Conservation (phyloP, 2,329 filamentous ascomycete species). For the Metarhizium brunneum region DNA sequence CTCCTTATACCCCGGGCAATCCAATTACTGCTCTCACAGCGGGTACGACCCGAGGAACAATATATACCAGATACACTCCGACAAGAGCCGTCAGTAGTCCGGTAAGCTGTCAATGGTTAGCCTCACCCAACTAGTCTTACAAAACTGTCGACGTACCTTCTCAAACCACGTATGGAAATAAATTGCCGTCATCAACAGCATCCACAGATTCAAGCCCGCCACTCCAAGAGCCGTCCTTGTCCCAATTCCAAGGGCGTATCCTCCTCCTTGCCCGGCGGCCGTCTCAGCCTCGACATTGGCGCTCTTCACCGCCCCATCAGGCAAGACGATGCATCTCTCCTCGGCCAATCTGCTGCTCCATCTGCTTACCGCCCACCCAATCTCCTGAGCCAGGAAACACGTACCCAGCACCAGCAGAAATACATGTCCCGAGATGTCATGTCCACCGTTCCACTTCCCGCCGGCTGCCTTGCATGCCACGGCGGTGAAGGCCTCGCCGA, state of each 20-base stretch:
- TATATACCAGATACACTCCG: slow-evolving; percentile 40
- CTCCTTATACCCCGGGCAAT: slow-evolving; percentile 37
- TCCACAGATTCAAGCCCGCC: slow-evolving; percentile 73
- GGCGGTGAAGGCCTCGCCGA: slow-evolving; percentile 53
- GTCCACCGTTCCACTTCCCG: slow-evolving; percentile 82
- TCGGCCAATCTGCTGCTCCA: slow-evolving; percentile 38
- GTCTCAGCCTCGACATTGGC: slow-evolving; percentile 38
- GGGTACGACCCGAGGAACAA: slow-evolving; percentile 42
- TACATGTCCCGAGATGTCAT: slow-evolving; percentile 93
- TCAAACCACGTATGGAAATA: slow-evolving; percentile 99
- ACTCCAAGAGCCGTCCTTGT: slow-evolving; percentile 53
- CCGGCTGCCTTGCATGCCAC: slow-evolving; percentile 76
- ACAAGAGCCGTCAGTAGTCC: slow-evolving; percentile 39
- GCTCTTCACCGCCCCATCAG: slow-evolving; percentile 55
- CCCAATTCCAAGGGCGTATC: slow-evolving; percentile 31
- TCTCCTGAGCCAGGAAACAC: slow-evolving; percentile 72
- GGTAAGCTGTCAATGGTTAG: slow-evolving; percentile 33
- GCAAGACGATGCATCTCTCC: slow-evolving; percentile 56
- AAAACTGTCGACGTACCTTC: slow-evolving; percentile 52
- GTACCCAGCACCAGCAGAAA: slow-evolving; percentile 84
- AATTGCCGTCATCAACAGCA: slow-evolving; percentile 96
- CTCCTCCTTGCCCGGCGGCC: slow-evolving; percentile 14
- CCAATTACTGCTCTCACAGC: slow-evolving; percentile 35
- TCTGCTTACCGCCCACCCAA: slow-evolving; percentile 47
- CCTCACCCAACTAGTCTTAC: slow-evolving; percentile 7